Evolutionary conservation across 768 basidiomycete species (phyloP).

Genomic region (Agaricus subrufescens): DNA sequence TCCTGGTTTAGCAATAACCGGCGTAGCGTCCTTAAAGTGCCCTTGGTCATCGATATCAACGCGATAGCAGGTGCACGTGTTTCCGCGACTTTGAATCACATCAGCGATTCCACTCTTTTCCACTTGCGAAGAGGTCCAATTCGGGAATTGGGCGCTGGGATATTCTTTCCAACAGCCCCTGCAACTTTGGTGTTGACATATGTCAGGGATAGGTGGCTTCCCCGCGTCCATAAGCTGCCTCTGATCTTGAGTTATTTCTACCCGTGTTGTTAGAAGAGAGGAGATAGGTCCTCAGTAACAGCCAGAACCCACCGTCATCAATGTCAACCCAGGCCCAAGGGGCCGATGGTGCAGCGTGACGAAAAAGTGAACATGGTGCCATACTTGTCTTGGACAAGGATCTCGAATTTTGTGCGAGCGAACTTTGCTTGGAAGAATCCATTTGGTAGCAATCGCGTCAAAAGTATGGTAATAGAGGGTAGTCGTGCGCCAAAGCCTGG

Average conservation of each 20-base stretch:
- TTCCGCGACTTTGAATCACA: background rate
- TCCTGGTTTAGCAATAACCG: constrained; percentile 19
- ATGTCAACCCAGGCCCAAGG: constrained; percentile 41
- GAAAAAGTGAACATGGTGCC: constrained; percentile 28
- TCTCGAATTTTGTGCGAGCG: background rate
- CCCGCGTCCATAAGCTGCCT: constrained; percentile 17
- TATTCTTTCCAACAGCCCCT: constrained; percentile 31
- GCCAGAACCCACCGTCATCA: constrained; percentile 20
- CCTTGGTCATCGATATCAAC: constrained; percentile 31
- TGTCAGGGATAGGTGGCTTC: constrained; percentile 21
- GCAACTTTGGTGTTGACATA: constrained; percentile 23
- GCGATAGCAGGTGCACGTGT: constrained; percentile 27
- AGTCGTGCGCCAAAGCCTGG: too few relatives aligned
- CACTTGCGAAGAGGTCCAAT: constrained; percentile 44
- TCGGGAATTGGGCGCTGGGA: constrained; percentile 40
- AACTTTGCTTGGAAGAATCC: background rate
- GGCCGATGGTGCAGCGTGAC: constrained; percentile 35
- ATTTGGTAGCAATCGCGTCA: background rate
- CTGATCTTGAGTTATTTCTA: constrained; percentile 22
- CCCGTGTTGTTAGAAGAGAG: background rate
- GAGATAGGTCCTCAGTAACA: too few relatives aligned
- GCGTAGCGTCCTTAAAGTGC: constrained; percentile 23
- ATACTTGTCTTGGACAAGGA: background rate
- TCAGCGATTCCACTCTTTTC: constrained; percentile 29
- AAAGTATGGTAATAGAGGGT: background rate